Evolutionary conservation across 2,329 filamentous ascomycete genomes (phyloP), one percentile per base, ranked within the genome.

Genomic region (Tolypocladium cylindrosporum): DNA sequence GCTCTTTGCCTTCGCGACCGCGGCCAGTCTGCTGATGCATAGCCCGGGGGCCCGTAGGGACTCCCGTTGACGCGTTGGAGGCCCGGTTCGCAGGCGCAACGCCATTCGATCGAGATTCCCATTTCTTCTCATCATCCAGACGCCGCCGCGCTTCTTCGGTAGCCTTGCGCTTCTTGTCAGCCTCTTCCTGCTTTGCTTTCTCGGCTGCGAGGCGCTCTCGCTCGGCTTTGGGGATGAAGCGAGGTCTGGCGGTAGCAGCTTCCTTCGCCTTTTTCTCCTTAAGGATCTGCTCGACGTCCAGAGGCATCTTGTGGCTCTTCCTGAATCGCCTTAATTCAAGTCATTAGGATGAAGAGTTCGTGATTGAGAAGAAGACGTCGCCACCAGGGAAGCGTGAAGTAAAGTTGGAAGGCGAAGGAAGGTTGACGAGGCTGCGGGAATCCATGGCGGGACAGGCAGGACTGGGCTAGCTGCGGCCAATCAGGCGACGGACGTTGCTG

Each of bases 231-330:
- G 89, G 88, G 27, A 96, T 77, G 69, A 95, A 96, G 71, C 90
- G 92, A 6, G 91, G 91, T 79, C 94, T 96, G 57, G 90, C 83
- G 11, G 90, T 88, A 19, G 88, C 90, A 41, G 88, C 89, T 73
- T 94, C 90, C 36, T 89, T 88, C 61, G 90, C 90, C 69, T 89
- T 90, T 79, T 95, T 95, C 75, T 92, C 88, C 64, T 85, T 84
- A 27, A 96, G 75, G 5, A 96, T 81, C 65, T 96, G 89, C 72
- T 96, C 91, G 58, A 96, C 87, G 69, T 90, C 92, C 54, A 96
- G 77, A 57, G 73, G 72, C 73, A 75, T 75, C 14, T 31, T 64
- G 50, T 16, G 31, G 16, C 36, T 41, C 27, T 52, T 34, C 14
- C 6, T 45, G 1, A 8, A 8, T 10, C 10, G 6, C 13, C 16